Evolutionary conservation across 2,329 filamentous ascomycete species (phyloP).

Genomic region (Xylariaceae sp.): DNA sequence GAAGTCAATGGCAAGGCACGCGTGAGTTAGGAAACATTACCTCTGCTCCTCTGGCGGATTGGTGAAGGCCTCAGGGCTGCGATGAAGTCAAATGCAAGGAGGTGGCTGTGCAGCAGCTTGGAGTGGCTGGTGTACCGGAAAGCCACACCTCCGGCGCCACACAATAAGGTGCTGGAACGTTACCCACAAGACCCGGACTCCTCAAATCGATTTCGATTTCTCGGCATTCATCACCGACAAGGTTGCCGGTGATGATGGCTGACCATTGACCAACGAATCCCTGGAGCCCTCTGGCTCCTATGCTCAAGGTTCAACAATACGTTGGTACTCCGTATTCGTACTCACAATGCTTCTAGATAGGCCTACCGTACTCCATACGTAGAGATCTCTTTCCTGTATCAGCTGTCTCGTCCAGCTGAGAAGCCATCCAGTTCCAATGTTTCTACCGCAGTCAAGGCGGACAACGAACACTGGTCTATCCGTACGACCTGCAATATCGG

Average conservation of each 20-base stretch:
- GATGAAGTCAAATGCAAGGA: neutral
- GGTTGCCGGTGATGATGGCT: neutral
- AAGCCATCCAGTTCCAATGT: too few species aligned
- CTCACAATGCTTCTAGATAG: too few species aligned
- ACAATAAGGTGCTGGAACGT: too few species aligned
- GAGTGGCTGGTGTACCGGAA: neutral
- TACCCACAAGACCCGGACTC: neutral
- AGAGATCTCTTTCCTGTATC: too few species aligned
- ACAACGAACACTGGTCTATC: neutral
- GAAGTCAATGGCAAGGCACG: too few species aligned
- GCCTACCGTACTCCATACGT: too few species aligned
- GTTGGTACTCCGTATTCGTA: neutral
- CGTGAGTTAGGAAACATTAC: too few species aligned
- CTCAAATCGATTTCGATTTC: neutral
- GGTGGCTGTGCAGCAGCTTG: neutral
- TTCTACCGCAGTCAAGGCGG: neutral
- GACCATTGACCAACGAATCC: neutral
- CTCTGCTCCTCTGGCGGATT: too few species aligned
- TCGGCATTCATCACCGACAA: neutral
- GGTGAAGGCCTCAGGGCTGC: neutral
- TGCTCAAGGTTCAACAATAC: neutral
- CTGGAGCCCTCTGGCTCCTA: neutral
- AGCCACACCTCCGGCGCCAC: neutral
- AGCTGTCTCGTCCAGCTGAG: too few species aligned
- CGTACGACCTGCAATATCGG: too few species aligned